These are phyloP conservation scores for Nothophytophthora sp. DNA, from an alignment of 352 stramenopile genomes.

Conservation along the genomic window DNA sequence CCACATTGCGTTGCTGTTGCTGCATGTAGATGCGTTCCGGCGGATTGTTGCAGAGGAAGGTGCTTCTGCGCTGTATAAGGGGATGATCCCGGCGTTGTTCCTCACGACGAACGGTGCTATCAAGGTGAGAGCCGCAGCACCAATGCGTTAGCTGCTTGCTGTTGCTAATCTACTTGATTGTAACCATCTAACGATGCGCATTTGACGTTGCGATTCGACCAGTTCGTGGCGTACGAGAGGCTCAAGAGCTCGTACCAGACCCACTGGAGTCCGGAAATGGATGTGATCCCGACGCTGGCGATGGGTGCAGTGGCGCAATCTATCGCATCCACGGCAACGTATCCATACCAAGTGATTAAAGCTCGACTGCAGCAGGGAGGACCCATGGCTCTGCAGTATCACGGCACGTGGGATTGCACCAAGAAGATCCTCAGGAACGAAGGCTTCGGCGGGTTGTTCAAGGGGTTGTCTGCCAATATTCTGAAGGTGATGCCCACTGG, in stretches of 20 bases:
- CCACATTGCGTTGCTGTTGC: constrained; percentile 1
- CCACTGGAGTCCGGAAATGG: constrained; percentile 67
- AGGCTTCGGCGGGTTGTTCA: constrained; percentile 94
- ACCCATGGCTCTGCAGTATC: constrained; percentile 82
- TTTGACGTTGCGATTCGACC: too few species aligned
- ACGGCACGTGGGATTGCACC: constrained; percentile 89
- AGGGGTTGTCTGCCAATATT: constrained; percentile 95
- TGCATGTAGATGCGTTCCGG: constrained; percentile 86
- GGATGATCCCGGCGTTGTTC: constrained; percentile 94
- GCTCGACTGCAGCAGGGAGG: constrained; percentile 94
- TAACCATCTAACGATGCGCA: too few species aligned
- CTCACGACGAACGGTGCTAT: constrained; percentile 97
- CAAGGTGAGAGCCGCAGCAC: constrained; percentile 57
- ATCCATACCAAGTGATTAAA: constrained; percentile 98
- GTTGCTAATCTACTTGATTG: not conserved
- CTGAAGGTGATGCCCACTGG: constrained; percentile 96
- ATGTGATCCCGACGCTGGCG: constrained; percentile 61
- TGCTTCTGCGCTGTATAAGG: constrained; percentile 94
- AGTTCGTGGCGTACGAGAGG: constrained; percentile 84
- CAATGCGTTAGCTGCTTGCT: not conserved
- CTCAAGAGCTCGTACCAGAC: constrained; percentile 69
- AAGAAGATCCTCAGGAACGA: constrained; percentile 91
- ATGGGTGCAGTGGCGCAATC: constrained; percentile 84
- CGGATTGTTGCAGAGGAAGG: constrained; percentile 97
- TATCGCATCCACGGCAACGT: constrained; percentile 89